Conservation (phyloP, 441 rosid species). For the Capsella rubella region DNA sequence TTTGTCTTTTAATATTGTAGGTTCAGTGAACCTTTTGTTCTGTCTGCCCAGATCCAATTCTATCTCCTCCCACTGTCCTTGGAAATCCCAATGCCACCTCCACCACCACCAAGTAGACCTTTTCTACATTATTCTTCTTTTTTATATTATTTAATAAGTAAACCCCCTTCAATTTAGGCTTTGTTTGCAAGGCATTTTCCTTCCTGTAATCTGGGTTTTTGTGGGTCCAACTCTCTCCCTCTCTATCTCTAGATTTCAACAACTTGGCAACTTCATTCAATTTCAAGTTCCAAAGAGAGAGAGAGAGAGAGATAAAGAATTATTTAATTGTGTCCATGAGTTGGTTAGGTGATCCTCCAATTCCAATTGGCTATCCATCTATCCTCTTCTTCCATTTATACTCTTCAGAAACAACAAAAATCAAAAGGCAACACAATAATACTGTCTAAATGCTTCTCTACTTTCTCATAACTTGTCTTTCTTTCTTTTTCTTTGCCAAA, state of each 20-base stretch:
- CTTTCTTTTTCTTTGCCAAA: conserved; percentile 73
- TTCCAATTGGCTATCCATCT: conserved; percentile 34
- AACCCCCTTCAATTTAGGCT: conserved; percentile 23
- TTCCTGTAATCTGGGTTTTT: conserved; percentile 27
- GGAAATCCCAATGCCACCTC: conserved; percentile 42
- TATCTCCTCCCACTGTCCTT: conserved; percentile 47
- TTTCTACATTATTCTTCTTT: background rate
- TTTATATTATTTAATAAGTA: background rate
- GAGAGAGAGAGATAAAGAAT: conserved; percentile 13
- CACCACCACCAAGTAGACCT: conserved; percentile 21
- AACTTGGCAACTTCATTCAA: conserved; percentile 29
- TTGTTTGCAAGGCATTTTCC: conserved; percentile 23
- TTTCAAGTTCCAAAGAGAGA: conserved; percentile 27
- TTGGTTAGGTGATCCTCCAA: conserved; percentile 41
- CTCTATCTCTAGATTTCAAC: conserved; percentile 29
- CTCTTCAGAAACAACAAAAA: conserved; percentile 34
- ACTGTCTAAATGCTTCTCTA: conserved; percentile 70
- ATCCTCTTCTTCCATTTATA: conserved; percentile 39
- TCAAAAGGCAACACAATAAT: conserved; percentile 28
- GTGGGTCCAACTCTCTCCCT: conserved; percentile 33
- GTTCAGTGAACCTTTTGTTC: conserved; percentile 44
- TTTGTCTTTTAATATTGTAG: background rate
- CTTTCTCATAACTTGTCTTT: conserved; percentile 76
- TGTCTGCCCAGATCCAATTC: conserved; percentile 36
- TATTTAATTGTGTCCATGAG: conserved; percentile 33